A percentile compares a stretch with the other conserved stretches of the same genome.
These are phyloP conservation scores for Chytriomyces confervae DNA, from an alignment of 192 early-diverging fungal genomes.

Conservation along the genomic window DNA sequence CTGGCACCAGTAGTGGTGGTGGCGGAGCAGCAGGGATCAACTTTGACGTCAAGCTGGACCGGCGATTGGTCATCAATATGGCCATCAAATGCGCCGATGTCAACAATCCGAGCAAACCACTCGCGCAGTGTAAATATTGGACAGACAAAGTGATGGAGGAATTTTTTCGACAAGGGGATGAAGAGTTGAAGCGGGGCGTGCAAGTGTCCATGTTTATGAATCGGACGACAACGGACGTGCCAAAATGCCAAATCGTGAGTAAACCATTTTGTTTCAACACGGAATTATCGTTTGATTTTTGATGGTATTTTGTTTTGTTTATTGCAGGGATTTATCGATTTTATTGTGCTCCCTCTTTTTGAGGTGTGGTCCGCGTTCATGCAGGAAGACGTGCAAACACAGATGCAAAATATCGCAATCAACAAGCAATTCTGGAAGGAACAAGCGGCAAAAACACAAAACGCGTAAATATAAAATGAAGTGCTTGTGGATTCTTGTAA, in stretches of 20 bases:
- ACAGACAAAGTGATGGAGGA: slow-evolving; percentile 59
- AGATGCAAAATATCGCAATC: slow-evolving; percentile 44
- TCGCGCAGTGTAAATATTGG: slow-evolving; percentile 45
- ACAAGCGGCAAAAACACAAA: too few species aligned
- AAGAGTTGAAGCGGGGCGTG: slow-evolving; percentile 51
- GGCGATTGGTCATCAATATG: slow-evolving; percentile 51
- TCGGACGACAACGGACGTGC: slow-evolving; percentile 57
- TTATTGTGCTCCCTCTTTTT: slow-evolving; percentile 53
- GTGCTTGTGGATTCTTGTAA: too few species aligned
- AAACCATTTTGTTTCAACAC: neutral
- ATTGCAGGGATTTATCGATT: slow-evolving; percentile 62
- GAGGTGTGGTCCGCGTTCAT: slow-evolving; percentile 50
- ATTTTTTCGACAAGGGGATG: slow-evolving; percentile 62
- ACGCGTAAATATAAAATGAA: neutral
- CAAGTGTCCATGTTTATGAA: too few species aligned
- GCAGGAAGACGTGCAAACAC: slow-evolving; percentile 40
- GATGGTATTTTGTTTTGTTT: too few species aligned
- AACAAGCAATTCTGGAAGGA: slow-evolving; percentile 26
- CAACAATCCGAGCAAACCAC: slow-evolving; percentile 58
- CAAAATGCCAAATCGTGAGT: slow-evolving; percentile 62
- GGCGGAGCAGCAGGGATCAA: too few species aligned
- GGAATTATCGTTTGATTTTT: neutral
- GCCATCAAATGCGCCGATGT: slow-evolving; percentile 64
- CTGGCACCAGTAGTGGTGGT: neutral
- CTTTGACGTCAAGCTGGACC: slow-evolving; percentile 43